Base-by-base conservation (phyloP, 345 rosid species). In the rapeseed (Brassica napus) region DNA sequence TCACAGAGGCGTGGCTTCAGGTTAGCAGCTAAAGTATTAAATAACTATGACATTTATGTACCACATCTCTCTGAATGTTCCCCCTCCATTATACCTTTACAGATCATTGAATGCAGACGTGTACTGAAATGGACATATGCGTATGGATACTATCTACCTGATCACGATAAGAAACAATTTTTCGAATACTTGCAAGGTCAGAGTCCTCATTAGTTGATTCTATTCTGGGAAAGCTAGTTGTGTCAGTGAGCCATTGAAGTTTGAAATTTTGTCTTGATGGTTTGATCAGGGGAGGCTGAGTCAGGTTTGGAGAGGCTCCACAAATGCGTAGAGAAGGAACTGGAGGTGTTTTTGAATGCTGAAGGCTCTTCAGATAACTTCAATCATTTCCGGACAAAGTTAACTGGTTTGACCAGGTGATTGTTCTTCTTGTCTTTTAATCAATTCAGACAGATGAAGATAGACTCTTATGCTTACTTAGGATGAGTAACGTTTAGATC, bases 111-210 rank as follows among this genome's bases (percentile, higher is more conserved):
- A 86, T 93, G 97, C 71, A 88, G 98, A 65, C 87, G 98, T 65
- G 97, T 91, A 60, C 83, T 93, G 81, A 93, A 93, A 80, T 93
- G 98, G 98, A 93, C 98, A 11, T 93, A 93, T 83, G 91, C 97
- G 5, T 93, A 93, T 83, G 98, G 98, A 37, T 93, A 85, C 81
- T 93, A 93, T 74, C 87, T 93, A 16, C 86, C 89, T 55, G 93
- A 91, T 75, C 77, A 83, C 28, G 75, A 89, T 72, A 72, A 95
- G 85, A 6, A 82, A 82, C 92, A 79, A 69, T 90, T 93, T 82
- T 91, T 93, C 34, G 98, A 93, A 83, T 93, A 93, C 77, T 71
- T 93, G 79, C 98, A 93, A 90, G 98, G 97, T 91, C 35, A 69
- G 71, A 60, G 74, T 34, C 68, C 39, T 59, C 47, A 26, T 52